phyloP scores from a whole-genome alignment of 1,284 basidiomycete genomes.

The Stygiomarasmius scandens region DNA sequence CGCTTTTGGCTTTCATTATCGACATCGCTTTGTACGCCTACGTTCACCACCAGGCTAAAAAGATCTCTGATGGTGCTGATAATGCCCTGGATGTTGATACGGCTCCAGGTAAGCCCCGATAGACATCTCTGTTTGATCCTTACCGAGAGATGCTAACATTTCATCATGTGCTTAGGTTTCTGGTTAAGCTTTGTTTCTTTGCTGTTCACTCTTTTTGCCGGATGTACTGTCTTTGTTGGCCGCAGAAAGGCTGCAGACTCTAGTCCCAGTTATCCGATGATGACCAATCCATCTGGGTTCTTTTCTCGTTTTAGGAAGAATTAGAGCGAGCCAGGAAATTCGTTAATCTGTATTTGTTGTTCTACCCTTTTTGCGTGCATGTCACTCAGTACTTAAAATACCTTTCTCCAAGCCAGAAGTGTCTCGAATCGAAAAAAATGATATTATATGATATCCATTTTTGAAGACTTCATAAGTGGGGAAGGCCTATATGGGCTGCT shows the following conservation, averaged over 20 bases:
- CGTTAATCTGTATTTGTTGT: too few species aligned
- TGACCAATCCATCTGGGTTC: neutral
- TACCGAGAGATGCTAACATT: conserved; percentile 8
- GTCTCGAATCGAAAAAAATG: too few species aligned
- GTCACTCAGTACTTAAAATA: too few species aligned
- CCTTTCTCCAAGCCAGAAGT: too few species aligned
- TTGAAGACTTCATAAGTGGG: too few species aligned
- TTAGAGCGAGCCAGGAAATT: too few species aligned
- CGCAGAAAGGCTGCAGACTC: conserved; percentile 43
- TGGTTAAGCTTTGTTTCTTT: conserved; percentile 76
- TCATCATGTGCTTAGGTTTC: too few species aligned
- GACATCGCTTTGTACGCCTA: conserved; percentile 9
- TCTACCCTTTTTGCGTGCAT: too few species aligned
- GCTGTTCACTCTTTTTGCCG: conserved; percentile 63
- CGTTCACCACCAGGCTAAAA: neutral
- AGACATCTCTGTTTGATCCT: conserved; percentile 1
- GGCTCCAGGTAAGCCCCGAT: neutral
- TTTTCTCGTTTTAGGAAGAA: neutral
- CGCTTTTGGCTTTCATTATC: conserved; percentile 2
- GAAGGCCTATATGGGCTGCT: too few species aligned
- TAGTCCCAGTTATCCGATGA: neutral
- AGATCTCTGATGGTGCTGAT: neutral
- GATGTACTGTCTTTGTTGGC: conserved; percentile 71
- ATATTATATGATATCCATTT: too few species aligned
- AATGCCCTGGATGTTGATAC: neutral